Evolutionary conservation across 1,284 basidiomycete species (phyloP), one percentile per base, ranked within the genome.

Genomic region (Boletus calvinii): DNA sequence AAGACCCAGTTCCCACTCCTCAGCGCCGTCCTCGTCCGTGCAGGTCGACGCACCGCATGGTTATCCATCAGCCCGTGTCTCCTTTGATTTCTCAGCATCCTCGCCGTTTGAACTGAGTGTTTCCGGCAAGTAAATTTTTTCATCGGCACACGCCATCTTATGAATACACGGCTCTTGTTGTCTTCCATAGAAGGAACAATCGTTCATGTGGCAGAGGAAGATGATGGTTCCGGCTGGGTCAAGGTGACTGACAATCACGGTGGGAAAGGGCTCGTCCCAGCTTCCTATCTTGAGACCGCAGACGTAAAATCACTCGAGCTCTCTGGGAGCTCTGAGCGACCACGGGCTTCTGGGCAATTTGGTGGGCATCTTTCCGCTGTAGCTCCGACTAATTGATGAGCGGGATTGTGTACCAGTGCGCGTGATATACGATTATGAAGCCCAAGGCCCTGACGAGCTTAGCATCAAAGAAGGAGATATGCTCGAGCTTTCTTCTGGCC

Each of bases 171-270:
- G 43, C 49, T 46, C 53, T 59, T 60, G 55, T 60, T 55, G 47
- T 39, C 35, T 51, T 52, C 35, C 37, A 26, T 65, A 87, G 90
- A 87, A 68, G 85, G 82, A 31, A 63, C 69, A 34, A 66, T 59
- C 1, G 85, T 92, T 13, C 73, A 74, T 54, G 74, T 93, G 22
- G 59, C 89, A 2, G 87, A 90, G 61, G 77, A 81, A 51, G 89
- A 92, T 60, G 90, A 92, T 62, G 89, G 85, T 6, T 88, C 87
- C 12, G 90, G 90, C 4, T 92, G 90, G 90, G 79, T 87, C n/a
- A 92, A 92, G 67, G 85, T 91, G 7, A 67, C 73, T 18, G 78
- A 86, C 61, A 59, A 67, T 32, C 68, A 72, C 22, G 83, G 84
- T 42, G 76, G 75, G 43, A 79, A 80, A 59, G 90, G 90, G 2